phyloP scores from a whole-genome alignment of 306 rosid genomes.

The Sphenostylis stenocarpa region DNA sequence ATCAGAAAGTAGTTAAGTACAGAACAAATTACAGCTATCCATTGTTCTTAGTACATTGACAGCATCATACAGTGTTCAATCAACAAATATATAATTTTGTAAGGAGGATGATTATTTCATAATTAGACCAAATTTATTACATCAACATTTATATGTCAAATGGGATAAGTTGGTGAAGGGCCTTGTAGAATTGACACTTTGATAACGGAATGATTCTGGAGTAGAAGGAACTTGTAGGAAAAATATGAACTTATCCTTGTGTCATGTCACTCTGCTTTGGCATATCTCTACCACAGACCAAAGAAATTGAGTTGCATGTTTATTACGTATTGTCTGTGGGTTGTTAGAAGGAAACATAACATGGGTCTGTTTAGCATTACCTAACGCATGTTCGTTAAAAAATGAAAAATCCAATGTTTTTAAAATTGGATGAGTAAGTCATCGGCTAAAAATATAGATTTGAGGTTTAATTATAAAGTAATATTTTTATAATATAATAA shows the following conservation, averaged over 20 bases:
- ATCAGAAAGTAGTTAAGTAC: constrained; percentile 14
- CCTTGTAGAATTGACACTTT: neutral
- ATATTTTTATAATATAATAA: no score
- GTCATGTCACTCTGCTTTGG: neutral
- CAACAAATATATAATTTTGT: constrained; percentile 18
- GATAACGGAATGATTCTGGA: neutral
- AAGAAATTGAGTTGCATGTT: neutral
- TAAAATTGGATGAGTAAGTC: no score
- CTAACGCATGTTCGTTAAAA: neutral
- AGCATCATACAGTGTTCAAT: constrained; percentile 13
- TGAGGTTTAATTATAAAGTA: no score
- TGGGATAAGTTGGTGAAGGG: neutral
- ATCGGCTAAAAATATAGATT: no score
- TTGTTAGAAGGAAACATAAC: neutral
- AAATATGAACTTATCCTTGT: neutral
- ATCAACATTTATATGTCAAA: neutral
- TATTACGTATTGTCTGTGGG: neutral
- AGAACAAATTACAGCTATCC: neutral
- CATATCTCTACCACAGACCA: neutral
- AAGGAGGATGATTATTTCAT: neutral
- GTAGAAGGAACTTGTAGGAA: neutral
- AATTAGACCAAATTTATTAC: constrained; percentile 4
- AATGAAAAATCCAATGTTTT: no score
- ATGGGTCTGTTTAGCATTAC: neutral
- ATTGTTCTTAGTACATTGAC: neutral